Evolutionary conservation across 2,329 filamentous ascomycete genomes (phyloP).

Genomic region (Didymella exigua): DNA sequence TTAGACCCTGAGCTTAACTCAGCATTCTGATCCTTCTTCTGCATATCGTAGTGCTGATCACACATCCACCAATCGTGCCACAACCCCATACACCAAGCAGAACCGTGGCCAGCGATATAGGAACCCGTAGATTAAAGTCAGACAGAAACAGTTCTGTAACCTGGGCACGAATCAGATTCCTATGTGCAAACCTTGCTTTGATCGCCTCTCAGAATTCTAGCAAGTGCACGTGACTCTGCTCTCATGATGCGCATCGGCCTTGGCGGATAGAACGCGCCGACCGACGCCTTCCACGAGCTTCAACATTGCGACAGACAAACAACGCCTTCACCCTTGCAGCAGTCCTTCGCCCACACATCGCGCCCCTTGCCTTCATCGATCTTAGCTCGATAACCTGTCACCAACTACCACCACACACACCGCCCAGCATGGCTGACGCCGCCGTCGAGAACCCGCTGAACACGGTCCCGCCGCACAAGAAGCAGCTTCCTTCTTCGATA

Average conservation of each 20-base stretch:
- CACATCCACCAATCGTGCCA: neutral
- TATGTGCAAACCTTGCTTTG: neutral
- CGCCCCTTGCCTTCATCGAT: neutral
- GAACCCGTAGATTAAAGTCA: neutral
- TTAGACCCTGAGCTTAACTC: neutral
- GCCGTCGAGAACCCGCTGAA: constrained; percentile 81
- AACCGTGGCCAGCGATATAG: too few species aligned
- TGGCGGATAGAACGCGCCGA: constrained; percentile 28
- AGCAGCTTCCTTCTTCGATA: constrained; percentile 77
- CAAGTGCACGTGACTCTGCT: neutral
- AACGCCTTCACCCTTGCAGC: constrained; percentile 1
- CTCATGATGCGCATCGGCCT: constrained; percentile 21
- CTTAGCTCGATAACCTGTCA: neutral
- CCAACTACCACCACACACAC: neutral
- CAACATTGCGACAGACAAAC: constrained; percentile 32
- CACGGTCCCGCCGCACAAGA: constrained; percentile 78
- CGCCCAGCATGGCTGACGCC: constrained; percentile 76
- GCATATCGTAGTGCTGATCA: neutral
- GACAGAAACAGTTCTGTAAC: neutral
- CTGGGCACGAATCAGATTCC: neutral
- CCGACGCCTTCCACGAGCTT: constrained; percentile 33
- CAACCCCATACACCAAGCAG: neutral
- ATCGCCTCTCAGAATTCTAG: neutral
- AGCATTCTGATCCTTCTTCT: neutral
- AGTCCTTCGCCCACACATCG: neutral